Evolutionary conservation across 331 rosid species (phyloP), one percentile per base, ranked within the genome.

Genomic region (Telfairia occidentalis): DNA sequence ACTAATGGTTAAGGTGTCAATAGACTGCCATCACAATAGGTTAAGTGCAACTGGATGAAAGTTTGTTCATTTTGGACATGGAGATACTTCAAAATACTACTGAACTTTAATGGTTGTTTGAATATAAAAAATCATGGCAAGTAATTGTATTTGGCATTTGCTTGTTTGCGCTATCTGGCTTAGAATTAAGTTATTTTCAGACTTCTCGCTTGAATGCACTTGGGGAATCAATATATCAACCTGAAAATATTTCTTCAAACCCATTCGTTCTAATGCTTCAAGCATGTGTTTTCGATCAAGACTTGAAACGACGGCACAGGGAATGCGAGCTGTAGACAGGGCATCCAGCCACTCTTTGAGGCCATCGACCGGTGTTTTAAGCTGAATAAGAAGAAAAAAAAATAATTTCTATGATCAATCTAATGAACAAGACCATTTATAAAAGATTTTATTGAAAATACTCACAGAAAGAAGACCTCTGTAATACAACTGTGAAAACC

Each of bases 271-370:
- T 77, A 95, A 82, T 73, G 90, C 86, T 75, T 92, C 89, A 7
- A 86, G 80, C 89, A 95, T 80, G 83, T 79, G 86, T 92, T 73
- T 89, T 74, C 97, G 89, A 89, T 92, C 92, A 77, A 95, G 92
- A 75, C 93, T 95, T 77, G 99, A 92, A 82, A 92, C 99, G 34
- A 95, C 80, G 71, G 99, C 97, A 82, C 99, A 95, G 46, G 99
- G 97, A 74, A 95, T 95, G 35, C 90, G 90, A 71, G 96, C 97
- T 10, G 92, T 92, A 77, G 82, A 78, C 59, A 95, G 89, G 0
- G 97, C 97, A 78, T 92, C 99, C 83, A 95, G 84, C 99, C 99
- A 95, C 76, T 95, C 99, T 80, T 85, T 83, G 81, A 95, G 79
- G 40, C 99, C 99, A 53, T 87, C 97, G 23, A 82, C 57, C 29